Evolutionary conservation across 345 rosid genomes (phyloP), one percentile per base, ranked within the genome.

Genomic region (Eucalyptus microcorys): DNA sequence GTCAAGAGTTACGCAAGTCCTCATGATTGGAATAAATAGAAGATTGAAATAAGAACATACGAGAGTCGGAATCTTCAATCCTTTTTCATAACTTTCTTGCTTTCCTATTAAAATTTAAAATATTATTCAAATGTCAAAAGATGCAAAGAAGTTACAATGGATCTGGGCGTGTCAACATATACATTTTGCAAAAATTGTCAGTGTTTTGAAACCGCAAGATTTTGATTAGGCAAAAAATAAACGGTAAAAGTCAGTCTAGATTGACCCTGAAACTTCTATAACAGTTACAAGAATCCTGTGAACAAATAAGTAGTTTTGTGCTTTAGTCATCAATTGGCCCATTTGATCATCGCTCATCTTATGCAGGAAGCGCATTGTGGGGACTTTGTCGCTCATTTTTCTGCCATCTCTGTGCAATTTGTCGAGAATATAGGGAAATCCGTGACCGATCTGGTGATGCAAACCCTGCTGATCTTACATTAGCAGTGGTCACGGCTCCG

Each of bases 381-480:
- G 85, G 99, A 96, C 91, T 93, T 95, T 17, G 92, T 92, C 14
- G 93, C 98, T 55, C 99, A 95, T 91, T 95, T 94, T 96, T 93
- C 92, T 96, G 99, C 91, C 99, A 96, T 94, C 94, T 95, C 87
- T 96, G 99, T 86, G 97, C 99, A 49, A 92, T 94, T 90, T 96
- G 97, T 92, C 99, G 95, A 93, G 99, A 96, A 90, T 96, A 94
- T 61, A 93, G 98, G 90, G 98, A 96, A 94, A 95, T 95, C 52
- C 90, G 95, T 40, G 97, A 94, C 89, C 95, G 95, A 89, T 89
- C 93, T 14, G 92, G 90, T 7, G 92, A 92, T 79, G 49, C 92
- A 43, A 59, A 88, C 59, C 88, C 92, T 21, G 86, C 91, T 15
- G 94, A 94, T 90, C 92, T 92, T 47, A 91, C 85, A 40, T 59